Conservation (phyloP, 352 stramenopile species). For the Globisporangium cylindrosporum region DNA sequence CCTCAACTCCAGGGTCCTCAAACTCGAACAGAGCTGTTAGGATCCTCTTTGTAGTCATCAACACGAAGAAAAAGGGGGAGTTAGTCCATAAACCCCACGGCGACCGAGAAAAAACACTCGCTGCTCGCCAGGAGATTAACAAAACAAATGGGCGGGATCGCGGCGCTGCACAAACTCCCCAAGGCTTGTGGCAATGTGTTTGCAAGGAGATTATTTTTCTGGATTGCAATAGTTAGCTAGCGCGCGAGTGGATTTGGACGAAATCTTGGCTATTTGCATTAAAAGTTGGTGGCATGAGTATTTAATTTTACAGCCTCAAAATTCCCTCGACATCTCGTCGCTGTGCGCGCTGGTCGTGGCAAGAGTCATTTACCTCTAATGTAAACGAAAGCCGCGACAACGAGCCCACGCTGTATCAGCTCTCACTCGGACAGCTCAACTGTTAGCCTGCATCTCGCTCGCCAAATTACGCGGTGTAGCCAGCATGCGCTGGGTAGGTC, state of each 20-base stretch:
- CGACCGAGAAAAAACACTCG: neutral
- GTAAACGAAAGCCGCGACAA: too few relatives aligned
- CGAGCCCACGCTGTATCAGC: too few relatives aligned
- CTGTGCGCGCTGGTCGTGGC: too few relatives aligned
- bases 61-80: neutral
- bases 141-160: neutral
- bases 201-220: neutral
- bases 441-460: too few relatives aligned
- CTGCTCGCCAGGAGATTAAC: neutral
- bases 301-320: too few relatives aligned
- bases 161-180: neutral
- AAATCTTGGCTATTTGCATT: too few relatives aligned
- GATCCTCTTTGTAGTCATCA: neutral
- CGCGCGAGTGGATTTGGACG: too few relatives aligned
- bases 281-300: too few relatives aligned
- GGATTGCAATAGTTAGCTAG: neutral
- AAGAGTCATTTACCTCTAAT: too few relatives aligned
- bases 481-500: conserved; percentile 39
- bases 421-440: too few relatives aligned
- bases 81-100: neutral
- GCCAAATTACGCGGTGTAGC: conserved; percentile 20
- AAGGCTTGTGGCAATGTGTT: neutral
- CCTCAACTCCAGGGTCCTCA: neutral
- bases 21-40: neutral
- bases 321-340: too few relatives aligned